phyloP scores from a whole-genome alignment of 176 grass and related monocot species.

The Tillandsia leiboldiana region DNA sequence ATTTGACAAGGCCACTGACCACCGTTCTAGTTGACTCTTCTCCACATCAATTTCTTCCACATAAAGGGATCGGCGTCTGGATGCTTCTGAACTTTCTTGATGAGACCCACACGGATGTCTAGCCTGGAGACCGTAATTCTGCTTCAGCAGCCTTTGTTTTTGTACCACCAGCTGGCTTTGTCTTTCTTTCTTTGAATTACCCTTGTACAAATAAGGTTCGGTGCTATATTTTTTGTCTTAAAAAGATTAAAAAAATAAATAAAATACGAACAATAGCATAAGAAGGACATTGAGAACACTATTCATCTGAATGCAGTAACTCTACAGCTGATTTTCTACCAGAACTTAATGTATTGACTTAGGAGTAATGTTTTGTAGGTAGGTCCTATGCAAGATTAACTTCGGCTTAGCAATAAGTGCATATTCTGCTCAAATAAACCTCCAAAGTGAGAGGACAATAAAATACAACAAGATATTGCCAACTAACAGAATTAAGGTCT shows the following conservation, averaged over 20 bases:
- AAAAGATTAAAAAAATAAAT: too few relatives aligned
- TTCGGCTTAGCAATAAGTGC: not conserved
- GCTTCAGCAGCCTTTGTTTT: conserved; percentile 61
- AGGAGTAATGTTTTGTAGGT: not conserved
- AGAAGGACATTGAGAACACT: not conserved
- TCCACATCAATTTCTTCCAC: conserved; percentile 92
- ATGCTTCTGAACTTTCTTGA: conserved; percentile 83
- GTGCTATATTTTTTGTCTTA: not conserved
- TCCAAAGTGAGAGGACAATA: not conserved
- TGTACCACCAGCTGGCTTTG: conserved; percentile 39
- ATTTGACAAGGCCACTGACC: conserved; percentile 92
- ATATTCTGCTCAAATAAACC: not conserved
- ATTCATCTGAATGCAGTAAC: conserved; percentile 1
- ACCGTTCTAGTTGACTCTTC: conserved; percentile 79
- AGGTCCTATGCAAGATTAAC: not conserved
- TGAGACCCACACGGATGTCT: conserved; percentile 80
- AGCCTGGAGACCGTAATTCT: conserved; percentile 59
- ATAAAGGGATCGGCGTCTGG: conserved; percentile 90
- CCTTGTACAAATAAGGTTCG: conserved; percentile 20
- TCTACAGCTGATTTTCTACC: not conserved
- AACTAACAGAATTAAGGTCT: not conserved
- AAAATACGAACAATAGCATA: too few relatives aligned
- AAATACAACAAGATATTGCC: not conserved
- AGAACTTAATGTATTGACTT: not conserved
- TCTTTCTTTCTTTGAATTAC: conserved; percentile 57